phyloP scores from a whole-genome alignment of 192 early-diverging fungal genomes.

The Entomortierella beljakovae region DNA sequence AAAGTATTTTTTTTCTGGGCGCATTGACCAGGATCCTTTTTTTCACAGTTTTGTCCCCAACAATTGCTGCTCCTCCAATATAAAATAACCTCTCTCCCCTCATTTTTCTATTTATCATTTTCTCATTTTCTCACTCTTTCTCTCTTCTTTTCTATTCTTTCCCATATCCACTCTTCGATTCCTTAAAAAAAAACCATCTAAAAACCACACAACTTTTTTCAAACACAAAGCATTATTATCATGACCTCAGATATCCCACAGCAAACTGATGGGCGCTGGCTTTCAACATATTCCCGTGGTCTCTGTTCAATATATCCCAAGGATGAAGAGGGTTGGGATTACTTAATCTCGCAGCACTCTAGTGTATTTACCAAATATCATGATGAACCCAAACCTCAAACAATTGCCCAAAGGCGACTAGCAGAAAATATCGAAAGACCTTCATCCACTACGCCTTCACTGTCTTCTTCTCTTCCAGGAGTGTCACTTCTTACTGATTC shows the following conservation, averaged over 20 bases:
- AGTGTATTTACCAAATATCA: constrained; percentile 11
- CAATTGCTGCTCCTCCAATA: background rate
- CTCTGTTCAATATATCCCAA: constrained; percentile 45
- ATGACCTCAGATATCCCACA: background rate
- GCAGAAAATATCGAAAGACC: background rate
- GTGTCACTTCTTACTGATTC: background rate
- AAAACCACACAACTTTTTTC: background rate
- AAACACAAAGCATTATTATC: background rate
- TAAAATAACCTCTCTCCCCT: background rate
- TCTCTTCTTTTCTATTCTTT: background rate
- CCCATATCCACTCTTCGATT: background rate
- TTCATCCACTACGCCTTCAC: background rate
- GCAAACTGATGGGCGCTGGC: constrained; percentile 9
- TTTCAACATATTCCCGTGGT: constrained; percentile 37
- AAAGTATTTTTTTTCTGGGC: constrained; percentile 8
- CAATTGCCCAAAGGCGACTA: background rate
- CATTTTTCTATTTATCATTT: background rate
- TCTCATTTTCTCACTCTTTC: background rate
- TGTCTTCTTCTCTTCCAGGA: constrained; percentile 3
- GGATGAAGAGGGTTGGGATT: constrained; percentile 44
- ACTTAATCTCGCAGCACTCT: constrained; percentile 24
- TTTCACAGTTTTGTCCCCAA: background rate
- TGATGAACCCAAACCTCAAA: background rate
- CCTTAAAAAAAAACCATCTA: background rate
- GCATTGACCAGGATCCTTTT: constrained; percentile 7